phyloP scores from a whole-genome alignment of 1,139 yeast genomes.

The Zhuliangozyma parablackwelliae region DNA sequence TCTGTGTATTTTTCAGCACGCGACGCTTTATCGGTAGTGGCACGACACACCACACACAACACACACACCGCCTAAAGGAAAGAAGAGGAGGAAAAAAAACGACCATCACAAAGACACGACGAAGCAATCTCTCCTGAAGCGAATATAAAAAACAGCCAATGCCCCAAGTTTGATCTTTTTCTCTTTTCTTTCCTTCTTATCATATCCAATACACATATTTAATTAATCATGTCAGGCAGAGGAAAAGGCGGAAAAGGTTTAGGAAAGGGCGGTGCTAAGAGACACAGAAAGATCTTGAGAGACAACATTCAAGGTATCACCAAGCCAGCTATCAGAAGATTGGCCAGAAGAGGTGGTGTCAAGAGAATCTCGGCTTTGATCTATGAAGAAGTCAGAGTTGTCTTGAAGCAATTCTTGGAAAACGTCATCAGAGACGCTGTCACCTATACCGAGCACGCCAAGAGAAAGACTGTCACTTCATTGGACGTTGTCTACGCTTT shows the following conservation, averaged over 20 bases:
- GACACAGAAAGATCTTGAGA: conserved; percentile 99
- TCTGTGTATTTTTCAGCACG: no score
- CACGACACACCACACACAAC: no score
- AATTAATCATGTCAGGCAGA: conserved; percentile 88
- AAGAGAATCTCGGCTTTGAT: conserved; percentile 98
- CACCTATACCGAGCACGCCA: conserved; percentile 99
- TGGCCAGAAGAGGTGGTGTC: conserved; percentile 99
- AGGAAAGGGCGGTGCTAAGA: conserved; percentile 99
- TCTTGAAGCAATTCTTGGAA: conserved; percentile 92
- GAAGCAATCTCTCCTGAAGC: no score
- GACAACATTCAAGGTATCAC: conserved; percentile 99
- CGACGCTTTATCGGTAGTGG: no score
- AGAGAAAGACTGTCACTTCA: conserved; percentile 99
- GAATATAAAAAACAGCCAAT: no score
- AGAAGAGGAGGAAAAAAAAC: no score
- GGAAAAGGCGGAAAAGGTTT: conserved; percentile 99
- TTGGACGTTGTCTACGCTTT: conserved; percentile 98
- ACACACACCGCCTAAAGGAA: no score
- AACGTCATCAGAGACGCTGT: conserved; percentile 98
- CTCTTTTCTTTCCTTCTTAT: background rate
- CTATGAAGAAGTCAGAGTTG: conserved; percentile 98
- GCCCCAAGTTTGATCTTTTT: no score
- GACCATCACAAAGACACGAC: no score
- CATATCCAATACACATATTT: conserved; percentile 5
- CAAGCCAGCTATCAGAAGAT: conserved; percentile 99